phyloP scores from a whole-genome alignment of 129 eudicot genomes.

The Chrysanthemum lavandulifolium region DNA sequence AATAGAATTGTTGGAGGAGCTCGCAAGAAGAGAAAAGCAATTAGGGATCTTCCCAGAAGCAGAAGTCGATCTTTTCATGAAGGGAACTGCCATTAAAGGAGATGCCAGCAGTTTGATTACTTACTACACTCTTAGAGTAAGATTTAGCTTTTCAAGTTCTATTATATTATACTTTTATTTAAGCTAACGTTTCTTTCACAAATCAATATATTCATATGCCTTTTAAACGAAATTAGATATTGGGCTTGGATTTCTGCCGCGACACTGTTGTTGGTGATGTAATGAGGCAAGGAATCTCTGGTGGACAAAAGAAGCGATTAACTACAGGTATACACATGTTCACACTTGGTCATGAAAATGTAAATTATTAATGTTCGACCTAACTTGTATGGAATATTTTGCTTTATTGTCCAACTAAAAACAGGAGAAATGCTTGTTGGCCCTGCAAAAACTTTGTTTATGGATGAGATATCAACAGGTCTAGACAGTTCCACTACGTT shows the following conservation, averaged over 20 bases:
- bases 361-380: not conserved
- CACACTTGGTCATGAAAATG: not conserved
- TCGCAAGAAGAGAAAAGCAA: constrained; percentile 72
- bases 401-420: not conserved
- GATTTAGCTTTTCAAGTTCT: not conserved
- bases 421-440: constrained; percentile 95
- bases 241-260: constrained; percentile 71
- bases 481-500: constrained; percentile 88
- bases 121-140: constrained; percentile 72
- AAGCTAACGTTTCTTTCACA: not conserved
- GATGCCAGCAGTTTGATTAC: constrained; percentile 74
- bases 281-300: constrained; percentile 76
- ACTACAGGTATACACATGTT: constrained; percentile 57
- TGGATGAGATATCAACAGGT: constrained; percentile 95
- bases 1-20: constrained; percentile 64
- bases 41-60: constrained; percentile 69
- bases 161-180: not conserved
- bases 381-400: not conserved
- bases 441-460: constrained; percentile 77
- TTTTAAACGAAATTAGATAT: constrained; percentile 32
- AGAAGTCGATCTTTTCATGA: constrained; percentile 81
- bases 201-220: not conserved
- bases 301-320: constrained; percentile 82
- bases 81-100: constrained; percentile 81
- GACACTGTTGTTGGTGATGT: constrained; percentile 83